A percentile compares a stretch with the other conserved stretches of the same genome.
Evolutionary conservation across 2,329 filamentous ascomycete genomes (phyloP).

Genomic region (Diplodia sapinea): DNA sequence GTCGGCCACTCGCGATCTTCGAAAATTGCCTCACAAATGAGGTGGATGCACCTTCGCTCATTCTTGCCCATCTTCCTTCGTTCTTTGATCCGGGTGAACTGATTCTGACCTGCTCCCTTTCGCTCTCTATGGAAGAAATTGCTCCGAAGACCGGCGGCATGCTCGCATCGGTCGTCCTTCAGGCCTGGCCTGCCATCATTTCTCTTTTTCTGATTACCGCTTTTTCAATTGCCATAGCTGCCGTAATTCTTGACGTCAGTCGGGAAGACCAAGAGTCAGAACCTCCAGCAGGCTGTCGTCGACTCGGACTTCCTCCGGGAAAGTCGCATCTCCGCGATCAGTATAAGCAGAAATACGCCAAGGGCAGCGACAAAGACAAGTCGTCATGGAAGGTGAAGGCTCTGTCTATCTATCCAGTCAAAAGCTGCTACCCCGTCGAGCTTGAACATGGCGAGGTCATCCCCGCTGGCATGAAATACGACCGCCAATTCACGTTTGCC

Average conservation of each 20-base stretch:
- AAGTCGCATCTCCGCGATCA: conserved; percentile 63
- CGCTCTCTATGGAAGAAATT: conserved; percentile 25
- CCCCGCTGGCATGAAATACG: conserved; percentile 73
- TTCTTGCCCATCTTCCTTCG: not conserved
- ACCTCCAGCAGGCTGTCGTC: conserved; percentile 56
- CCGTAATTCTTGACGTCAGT: conserved; percentile 18
- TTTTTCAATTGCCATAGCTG: not conserved
- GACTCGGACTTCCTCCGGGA: conserved; percentile 54
- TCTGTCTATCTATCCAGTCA: conserved; percentile 80
- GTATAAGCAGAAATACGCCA: conserved; percentile 57
- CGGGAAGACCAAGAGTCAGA: conserved; percentile 14
- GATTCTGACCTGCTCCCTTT: not conserved
- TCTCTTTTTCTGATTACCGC: not conserved
- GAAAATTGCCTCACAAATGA: not conserved
- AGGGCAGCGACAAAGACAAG: conserved; percentile 30
- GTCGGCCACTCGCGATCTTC: not conserved
- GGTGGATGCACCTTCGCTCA: not conserved
- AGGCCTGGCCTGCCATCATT: not conserved
- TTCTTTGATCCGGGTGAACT: not conserved
- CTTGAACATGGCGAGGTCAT: conserved; percentile 68
- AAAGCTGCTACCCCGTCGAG: conserved; percentile 80
- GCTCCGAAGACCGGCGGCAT: conserved; percentile 40
- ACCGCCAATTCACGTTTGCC: conserved; percentile 83
- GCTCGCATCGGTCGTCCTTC: conserved; percentile 41
- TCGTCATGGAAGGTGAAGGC: conserved; percentile 62